phyloP scores from a whole-genome alignment of 108 stramenopile species.

The Nitzschia putrida region DNA sequence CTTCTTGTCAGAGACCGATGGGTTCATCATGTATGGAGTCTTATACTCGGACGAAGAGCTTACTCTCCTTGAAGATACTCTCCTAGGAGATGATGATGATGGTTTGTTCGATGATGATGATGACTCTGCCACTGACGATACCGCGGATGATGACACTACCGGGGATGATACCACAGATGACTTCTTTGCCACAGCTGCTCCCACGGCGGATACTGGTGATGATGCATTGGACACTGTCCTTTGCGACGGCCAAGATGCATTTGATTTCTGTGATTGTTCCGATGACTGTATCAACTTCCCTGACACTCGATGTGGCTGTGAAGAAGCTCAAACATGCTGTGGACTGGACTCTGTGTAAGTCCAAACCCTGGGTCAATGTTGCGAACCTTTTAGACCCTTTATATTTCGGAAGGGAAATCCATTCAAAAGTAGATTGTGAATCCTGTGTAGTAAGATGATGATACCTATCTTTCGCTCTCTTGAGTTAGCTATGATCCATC shows the following conservation, averaged over 20 bases:
- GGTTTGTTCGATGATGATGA: constrained; percentile 8
- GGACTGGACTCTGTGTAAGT: not conserved
- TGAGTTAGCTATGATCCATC: too few relatives aligned
- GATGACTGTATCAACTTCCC: constrained; percentile 26
- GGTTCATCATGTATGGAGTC: constrained; percentile 22
- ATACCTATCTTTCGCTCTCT: too few relatives aligned
- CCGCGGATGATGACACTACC: not conserved
- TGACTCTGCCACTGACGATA: constrained; percentile 13
- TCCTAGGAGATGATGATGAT: constrained; percentile 1
- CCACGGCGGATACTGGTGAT: not conserved
- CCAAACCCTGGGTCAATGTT: too few relatives aligned
- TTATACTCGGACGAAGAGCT: constrained; percentile 3
- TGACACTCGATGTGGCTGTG: constrained; percentile 20
- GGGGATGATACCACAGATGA: not conserved
- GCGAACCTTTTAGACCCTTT: too few relatives aligned
- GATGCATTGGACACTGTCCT: constrained; percentile 9
- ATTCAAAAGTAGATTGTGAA: too few relatives aligned
- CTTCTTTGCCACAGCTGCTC: not conserved
- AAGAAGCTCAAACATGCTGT: constrained; percentile 20
- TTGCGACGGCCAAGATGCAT: constrained; percentile 10
- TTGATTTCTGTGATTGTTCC: constrained; percentile 33
- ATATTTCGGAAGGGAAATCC: too few relatives aligned
- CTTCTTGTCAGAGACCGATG: constrained; percentile 21
- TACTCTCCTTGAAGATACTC: not conserved
- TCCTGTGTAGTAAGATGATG: too few relatives aligned